Evolutionary conservation across 176 grass and related monocot genomes (phyloP).

Genomic region (Bromus sterilis): DNA sequence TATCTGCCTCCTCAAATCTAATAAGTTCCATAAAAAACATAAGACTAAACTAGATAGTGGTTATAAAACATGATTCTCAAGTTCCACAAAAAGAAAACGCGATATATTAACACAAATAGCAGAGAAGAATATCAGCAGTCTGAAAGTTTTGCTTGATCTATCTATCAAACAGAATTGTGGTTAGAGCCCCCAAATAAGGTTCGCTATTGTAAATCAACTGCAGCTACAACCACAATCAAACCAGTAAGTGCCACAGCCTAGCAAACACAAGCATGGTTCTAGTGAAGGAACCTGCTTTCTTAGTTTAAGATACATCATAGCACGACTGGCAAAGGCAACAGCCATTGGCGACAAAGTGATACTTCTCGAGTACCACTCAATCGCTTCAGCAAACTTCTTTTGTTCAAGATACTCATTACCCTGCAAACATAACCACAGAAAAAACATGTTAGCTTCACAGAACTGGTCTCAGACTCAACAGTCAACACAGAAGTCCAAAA

Average conservation of each 20-base stretch:
- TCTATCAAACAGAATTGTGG: not conserved
- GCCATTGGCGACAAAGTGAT: constrained; percentile 52
- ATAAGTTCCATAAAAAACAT: not conserved
- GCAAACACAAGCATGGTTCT: not conserved
- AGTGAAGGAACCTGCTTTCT: constrained; percentile 41
- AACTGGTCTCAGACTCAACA: constrained; percentile 15
- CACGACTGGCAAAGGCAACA: constrained; percentile 81
- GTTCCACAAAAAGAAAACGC: not conserved
- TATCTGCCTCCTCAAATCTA: constrained; percentile 74
- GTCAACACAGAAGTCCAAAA: not conserved
- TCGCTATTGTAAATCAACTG: not conserved
- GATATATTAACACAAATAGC: not conserved
- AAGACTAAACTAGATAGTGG: not conserved
- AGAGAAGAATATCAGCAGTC: not conserved
- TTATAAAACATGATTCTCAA: not conserved
- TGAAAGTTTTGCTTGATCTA: not conserved
- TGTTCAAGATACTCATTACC: constrained; percentile 93
- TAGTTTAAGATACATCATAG: constrained; percentile 74
- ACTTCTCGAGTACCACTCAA: constrained; percentile 77
- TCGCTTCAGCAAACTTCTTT: constrained; percentile 61
- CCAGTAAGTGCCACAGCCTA: not conserved
- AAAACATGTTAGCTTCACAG: not conserved
- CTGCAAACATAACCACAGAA: constrained; percentile 35
- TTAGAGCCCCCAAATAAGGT: not conserved
- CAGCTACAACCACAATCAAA: not conserved